phyloP scores from a whole-genome alignment of 164 flowering plant species.

The Tinospora cordifolia region DNA sequence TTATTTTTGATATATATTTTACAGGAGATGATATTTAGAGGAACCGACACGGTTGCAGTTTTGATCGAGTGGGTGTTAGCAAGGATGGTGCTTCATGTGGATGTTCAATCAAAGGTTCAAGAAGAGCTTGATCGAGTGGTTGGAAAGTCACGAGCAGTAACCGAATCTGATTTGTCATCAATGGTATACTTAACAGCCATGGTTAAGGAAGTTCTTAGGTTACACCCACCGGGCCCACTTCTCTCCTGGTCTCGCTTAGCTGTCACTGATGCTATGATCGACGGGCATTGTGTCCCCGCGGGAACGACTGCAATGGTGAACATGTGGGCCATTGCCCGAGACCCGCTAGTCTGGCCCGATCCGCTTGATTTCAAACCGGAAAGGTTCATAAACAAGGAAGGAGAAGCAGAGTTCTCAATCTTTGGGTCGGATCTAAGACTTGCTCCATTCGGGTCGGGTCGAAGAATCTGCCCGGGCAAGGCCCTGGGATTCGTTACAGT shows the following conservation, averaged over 20 bases:
- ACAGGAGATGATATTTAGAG: slow-evolving; percentile 37
- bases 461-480: slow-evolving; percentile 66
- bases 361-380: slow-evolving; percentile 51
- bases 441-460: slow-evolving; percentile 75
- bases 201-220: slow-evolving; percentile 39
- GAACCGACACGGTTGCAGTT: slow-evolving; percentile 34
- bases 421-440: slow-evolving; percentile 60
- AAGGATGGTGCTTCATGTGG: slow-evolving; percentile 24
- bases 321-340: slow-evolving; percentile 83
- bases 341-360: slow-evolving; percentile 49
- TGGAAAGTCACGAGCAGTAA: slow-evolving; percentile 28
- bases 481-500: slow-evolving; percentile 47
- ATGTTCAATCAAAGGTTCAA: slow-evolving; percentile 23
- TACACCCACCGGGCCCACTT: slow-evolving; percentile 63
- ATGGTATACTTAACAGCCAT: slow-evolving; percentile 39
- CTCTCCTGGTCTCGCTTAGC: slow-evolving; percentile 56
- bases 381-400: slow-evolving; percentile 32
- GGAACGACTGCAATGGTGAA: slow-evolving; percentile 89
- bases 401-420: slow-evolving; percentile 35
- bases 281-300: slow-evolving; percentile 54
- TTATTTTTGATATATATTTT: not conserved
- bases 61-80: slow-evolving; percentile 35
- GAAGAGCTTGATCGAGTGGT: slow-evolving; percentile 27
- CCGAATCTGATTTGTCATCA: slow-evolving; percentile 34
- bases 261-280: slow-evolving; percentile 48